Percentiles rank a stretch among this genome's conserved stretches.
phyloP scores from a whole-genome alignment of 176 grass and related monocot genomes.

The Carex littledalei region DNA sequence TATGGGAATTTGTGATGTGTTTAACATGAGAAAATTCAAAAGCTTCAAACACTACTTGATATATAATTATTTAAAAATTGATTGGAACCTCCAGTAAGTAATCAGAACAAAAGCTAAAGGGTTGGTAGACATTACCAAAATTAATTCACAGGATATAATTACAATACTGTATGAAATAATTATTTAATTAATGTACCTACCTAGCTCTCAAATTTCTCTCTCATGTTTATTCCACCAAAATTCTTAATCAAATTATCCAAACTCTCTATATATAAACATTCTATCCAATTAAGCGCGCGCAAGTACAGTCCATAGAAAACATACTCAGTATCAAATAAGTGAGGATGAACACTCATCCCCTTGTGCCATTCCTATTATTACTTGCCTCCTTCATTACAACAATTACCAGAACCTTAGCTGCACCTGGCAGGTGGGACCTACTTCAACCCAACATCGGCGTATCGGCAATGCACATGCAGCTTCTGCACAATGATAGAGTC shows the following conservation, averaged over 20 bases:
- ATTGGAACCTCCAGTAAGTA: neutral
- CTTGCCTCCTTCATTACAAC: neutral
- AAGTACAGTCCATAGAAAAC: neutral
- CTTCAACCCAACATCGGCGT: slow-evolving; percentile 69
- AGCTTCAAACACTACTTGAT: neutral
- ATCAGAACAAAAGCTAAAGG: neutral
- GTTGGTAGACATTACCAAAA: neutral
- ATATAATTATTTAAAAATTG: neutral
- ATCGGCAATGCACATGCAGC: slow-evolving; percentile 96
- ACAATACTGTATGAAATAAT: neutral
- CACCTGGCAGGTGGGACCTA: slow-evolving; percentile 49
- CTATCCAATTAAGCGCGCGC: neutral
- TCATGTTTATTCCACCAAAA: neutral
- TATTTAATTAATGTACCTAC: neutral
- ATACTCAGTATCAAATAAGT: neutral
- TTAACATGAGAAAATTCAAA: neutral
- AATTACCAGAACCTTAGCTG: neutral
- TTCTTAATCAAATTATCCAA: neutral
- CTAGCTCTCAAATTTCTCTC: neutral
- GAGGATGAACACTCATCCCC: neutral
- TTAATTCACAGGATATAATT: neutral
- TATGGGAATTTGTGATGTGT: neutral
- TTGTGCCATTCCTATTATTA: slow-evolving; percentile 3
- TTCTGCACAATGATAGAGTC: slow-evolving; percentile 67
- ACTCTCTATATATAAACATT: neutral